These are phyloP conservation scores for Tetradesmus lagerheimii DNA, from an alignment of 139 green algal species.

Conservation along the genomic window DNA sequence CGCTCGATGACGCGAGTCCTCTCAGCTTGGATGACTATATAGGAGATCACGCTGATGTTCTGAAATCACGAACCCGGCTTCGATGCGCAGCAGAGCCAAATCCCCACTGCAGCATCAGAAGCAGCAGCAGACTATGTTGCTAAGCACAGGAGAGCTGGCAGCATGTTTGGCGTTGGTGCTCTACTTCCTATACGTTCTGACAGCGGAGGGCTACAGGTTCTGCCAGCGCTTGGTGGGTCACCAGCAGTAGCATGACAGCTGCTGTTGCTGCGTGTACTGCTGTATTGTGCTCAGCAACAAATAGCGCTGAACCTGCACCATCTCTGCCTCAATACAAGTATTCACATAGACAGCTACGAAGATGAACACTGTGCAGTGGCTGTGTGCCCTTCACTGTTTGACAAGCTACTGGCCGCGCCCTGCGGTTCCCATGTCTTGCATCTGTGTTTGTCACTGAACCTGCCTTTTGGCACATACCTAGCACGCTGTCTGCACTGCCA, in stretches of 20 bases:
- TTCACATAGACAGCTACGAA: no score
- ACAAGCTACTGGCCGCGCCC: no score
- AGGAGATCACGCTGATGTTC: background rate
- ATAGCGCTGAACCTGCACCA: no score
- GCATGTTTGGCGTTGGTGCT: constrained; percentile 15
- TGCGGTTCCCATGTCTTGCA: no score
- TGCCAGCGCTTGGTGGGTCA: constrained; percentile 23
- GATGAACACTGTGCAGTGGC: no score
- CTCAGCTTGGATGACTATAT: background rate
- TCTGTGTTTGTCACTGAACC: no score
- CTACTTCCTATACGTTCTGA: constrained; percentile 41
- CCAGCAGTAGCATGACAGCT: background rate
- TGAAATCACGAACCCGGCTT: background rate
- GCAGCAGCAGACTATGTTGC: background rate
- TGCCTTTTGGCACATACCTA: no score
- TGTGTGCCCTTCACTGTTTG: no score
- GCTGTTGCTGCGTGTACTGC: background rate
- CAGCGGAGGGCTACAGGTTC: constrained; percentile 5
- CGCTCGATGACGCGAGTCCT: background rate
- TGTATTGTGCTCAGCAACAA: background rate
- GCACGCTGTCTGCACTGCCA: no score
- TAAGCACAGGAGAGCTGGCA: background rate
- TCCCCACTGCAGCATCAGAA: background rate
- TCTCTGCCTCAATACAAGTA: no score
- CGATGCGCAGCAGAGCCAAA: background rate